Evolutionary conservation across 805 yeast species (phyloP).

Genomic region (Hanseniaspora thailandica): DNA sequence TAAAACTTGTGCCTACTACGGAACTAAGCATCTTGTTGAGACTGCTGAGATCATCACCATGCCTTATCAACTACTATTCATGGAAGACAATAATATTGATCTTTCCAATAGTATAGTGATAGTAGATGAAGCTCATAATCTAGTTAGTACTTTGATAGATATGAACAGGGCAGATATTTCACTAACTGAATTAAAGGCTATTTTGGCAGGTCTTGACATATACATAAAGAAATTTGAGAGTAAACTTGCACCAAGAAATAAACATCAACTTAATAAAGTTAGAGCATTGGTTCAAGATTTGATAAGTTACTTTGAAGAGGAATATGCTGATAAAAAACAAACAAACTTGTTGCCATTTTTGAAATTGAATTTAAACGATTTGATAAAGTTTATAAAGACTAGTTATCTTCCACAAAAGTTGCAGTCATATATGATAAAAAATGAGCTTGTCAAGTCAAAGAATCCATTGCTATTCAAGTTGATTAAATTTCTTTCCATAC

Average conservation of each 20-base stretch:
- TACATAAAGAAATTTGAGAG: constrained; percentile 53
- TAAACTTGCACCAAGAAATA: constrained; percentile 57
- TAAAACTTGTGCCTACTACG: constrained; percentile 72
- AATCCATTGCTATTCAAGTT: constrained; percentile 54
- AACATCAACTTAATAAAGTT: constrained; percentile 56
- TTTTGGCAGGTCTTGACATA: constrained; percentile 38
- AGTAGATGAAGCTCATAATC: constrained; percentile 87
- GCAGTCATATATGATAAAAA: constrained; percentile 49
- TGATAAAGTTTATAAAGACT: constrained; percentile 49
- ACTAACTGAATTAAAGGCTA: constrained; percentile 34
- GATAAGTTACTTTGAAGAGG: constrained; percentile 34
- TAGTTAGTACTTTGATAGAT: constrained; percentile 62
- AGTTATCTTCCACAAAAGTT: constrained; percentile 77
- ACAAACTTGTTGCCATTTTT: constrained; percentile 45
- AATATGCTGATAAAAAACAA: constrained; percentile 39
- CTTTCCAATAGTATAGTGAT: constrained; percentile 57
- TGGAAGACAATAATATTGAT: constrained; percentile 49
- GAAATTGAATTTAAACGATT: constrained; percentile 50
- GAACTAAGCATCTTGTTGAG: constrained; percentile 42
- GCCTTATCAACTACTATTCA: constrained; percentile 65
- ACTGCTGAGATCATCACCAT: constrained; percentile 65
- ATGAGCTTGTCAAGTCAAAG: neutral
- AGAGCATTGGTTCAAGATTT: constrained; percentile 45
- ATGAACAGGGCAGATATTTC: constrained; percentile 55
- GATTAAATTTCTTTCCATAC: constrained; percentile 42